Percentiles rank a stretch among this genome's conserved stretches.
Conservation (phyloP, 345 rosid species). For the Iberis pinnata region DNA sequence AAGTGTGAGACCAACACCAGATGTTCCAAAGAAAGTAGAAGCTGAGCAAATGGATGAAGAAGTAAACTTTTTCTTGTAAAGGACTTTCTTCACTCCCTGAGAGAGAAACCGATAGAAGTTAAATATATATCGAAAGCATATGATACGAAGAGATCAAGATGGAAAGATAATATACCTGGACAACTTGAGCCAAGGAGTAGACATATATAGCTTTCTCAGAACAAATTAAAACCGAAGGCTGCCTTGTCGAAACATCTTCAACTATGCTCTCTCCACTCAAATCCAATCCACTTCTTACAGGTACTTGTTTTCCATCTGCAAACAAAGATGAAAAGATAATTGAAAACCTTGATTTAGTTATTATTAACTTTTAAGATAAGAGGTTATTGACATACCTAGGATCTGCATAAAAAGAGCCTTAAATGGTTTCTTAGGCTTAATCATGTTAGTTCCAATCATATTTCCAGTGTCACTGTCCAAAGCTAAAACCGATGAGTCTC, state of each 20-base stretch:
- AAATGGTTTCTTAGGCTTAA: slow-evolving; percentile 81
- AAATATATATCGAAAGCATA: neutral
- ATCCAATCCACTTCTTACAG: slow-evolving; percentile 29
- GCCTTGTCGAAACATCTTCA: slow-evolving; percentile 44
- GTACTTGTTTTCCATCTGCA: slow-evolving; percentile 52
- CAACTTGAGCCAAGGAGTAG: slow-evolving; percentile 57
- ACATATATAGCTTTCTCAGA: slow-evolving; percentile 81
- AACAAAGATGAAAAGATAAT: slow-evolving; percentile 9
- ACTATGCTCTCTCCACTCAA: slow-evolving; percentile 29
- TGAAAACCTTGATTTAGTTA: neutral
- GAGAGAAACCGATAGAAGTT: neutral
- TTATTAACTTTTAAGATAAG: neutral
- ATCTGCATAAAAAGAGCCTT: slow-evolving; percentile 73
- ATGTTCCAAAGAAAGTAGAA: slow-evolving; percentile 47
- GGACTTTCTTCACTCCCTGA: slow-evolving; percentile 71
- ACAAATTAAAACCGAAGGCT: slow-evolving; percentile 54
- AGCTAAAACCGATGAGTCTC: slow-evolving; percentile 71
- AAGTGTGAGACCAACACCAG: slow-evolving; percentile 69
- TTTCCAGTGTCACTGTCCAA: slow-evolving; percentile 67
- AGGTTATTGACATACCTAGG: slow-evolving; percentile 38
- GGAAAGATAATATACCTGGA: slow-evolving; percentile 31
- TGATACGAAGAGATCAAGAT: neutral
- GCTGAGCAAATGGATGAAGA: slow-evolving; percentile 75
- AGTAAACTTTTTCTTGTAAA: slow-evolving; percentile 72
- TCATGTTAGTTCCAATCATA: slow-evolving; percentile 45